These are phyloP conservation scores for Kodamaea fukazawae DNA, from an alignment of 805 yeast genomes.

Conservation along the genomic window DNA sequence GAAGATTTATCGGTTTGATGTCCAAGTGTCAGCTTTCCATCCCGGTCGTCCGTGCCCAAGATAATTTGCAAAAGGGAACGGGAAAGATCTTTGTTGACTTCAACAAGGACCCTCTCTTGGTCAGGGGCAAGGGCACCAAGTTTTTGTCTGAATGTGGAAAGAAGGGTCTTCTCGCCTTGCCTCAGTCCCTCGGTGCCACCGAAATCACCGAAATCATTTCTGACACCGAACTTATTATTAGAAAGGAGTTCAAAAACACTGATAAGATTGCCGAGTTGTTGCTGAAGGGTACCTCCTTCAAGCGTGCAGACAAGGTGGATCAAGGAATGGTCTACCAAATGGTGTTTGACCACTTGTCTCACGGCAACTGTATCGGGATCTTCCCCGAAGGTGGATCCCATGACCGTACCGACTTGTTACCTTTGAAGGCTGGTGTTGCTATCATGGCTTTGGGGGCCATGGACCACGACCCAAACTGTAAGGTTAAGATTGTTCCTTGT, in stretches of 20 bases:
- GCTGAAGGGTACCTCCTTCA: slow-evolving; percentile 53
- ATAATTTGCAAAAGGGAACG: slow-evolving; percentile 61
- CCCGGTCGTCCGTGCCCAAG: slow-evolving; percentile 93
- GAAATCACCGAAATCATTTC: slow-evolving; percentile 65
- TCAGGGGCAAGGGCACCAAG: slow-evolving; percentile 64
- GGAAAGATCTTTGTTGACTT: slow-evolving; percentile 63
- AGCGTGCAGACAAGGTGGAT: slow-evolving; percentile 79
- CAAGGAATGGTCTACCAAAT: slow-evolving; percentile 79
- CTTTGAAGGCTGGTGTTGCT: slow-evolving; percentile 95
- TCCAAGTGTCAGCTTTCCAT: slow-evolving; percentile 77
- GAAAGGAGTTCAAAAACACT: slow-evolving; percentile 65
- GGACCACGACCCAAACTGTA: slow-evolving; percentile 69
- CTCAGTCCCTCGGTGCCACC: slow-evolving; percentile 72
- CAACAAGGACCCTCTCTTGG: slow-evolving; percentile 48
- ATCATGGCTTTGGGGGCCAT: slow-evolving; percentile 97
- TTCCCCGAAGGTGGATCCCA: slow-evolving; percentile 99
- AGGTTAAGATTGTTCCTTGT: slow-evolving; percentile 88
- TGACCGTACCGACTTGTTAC: slow-evolving; percentile 87
- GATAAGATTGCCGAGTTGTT: slow-evolving; percentile 45
- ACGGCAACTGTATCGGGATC: slow-evolving; percentile 83
- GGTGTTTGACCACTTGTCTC: slow-evolving; percentile 80
- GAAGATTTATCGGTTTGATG: slow-evolving; percentile 67
- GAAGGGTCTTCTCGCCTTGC: slow-evolving; percentile 72
- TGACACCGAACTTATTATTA: slow-evolving; percentile 66
- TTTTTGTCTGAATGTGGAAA: slow-evolving; percentile 63